These are phyloP conservation scores for Irpex rosettiformis DNA, from an alignment of 1,284 basidiomycete species.

Conservation along the genomic window DNA sequence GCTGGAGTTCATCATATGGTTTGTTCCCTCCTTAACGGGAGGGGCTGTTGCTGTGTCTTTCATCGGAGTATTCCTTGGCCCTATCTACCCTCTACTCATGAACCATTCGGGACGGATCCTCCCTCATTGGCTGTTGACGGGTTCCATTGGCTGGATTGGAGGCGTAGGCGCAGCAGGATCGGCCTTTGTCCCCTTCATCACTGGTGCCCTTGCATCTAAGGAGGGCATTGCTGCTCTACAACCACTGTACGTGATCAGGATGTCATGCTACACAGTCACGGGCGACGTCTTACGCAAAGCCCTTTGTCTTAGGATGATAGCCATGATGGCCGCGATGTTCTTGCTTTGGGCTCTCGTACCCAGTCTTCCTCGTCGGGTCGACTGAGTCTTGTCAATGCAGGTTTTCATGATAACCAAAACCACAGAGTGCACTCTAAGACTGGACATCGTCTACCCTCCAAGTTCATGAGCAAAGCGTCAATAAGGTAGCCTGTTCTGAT, in stretches of 20 bases:
- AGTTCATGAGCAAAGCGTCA: too few relatives aligned
- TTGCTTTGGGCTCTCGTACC: background rate
- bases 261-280: too few relatives aligned
- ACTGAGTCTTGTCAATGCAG: background rate
- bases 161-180: slow-evolving; percentile 50
- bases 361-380: background rate
- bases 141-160: slow-evolving; percentile 54
- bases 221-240: slow-evolving; percentile 52
- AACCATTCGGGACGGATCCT: slow-evolving; percentile 44
- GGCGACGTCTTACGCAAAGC: background rate
- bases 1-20: slow-evolving; percentile 56
- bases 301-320: slow-evolving; percentile 33
- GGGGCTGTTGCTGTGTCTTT: slow-evolving; percentile 51
- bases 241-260: slow-evolving; percentile 43
- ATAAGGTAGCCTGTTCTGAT: too few relatives aligned
- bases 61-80: slow-evolving; percentile 50
- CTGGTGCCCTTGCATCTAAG: slow-evolving; percentile 48
- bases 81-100: slow-evolving; percentile 55
- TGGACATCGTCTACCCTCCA: too few relatives aligned
- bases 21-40: slow-evolving; percentile 50
- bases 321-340: slow-evolving; percentile 42
- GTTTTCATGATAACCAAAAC: too few relatives aligned
- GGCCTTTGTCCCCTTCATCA: slow-evolving; percentile 53
- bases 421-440: too few relatives aligned
- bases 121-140: slow-evolving; percentile 48